Conservation (phyloP, 1,284 basidiomycete species). For the Cutaneotrichosporon sp. region DNA sequence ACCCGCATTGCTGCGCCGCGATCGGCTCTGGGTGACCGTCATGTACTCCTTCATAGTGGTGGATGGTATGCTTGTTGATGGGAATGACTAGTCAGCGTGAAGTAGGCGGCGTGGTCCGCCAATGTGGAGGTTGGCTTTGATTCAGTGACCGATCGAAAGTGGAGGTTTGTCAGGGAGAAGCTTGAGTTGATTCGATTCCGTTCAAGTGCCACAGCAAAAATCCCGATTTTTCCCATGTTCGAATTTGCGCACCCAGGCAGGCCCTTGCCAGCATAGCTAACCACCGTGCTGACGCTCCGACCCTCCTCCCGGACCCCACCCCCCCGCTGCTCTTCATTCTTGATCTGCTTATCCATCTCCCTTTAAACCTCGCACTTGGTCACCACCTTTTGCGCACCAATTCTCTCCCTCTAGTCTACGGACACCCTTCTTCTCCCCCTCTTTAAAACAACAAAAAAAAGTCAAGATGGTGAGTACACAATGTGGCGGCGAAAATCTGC, state of each 20-base stretch:
- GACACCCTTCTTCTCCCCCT: slow-evolving; percentile 15
- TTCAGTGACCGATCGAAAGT: background rate
- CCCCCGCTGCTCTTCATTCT: slow-evolving; percentile 2
- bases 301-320: background rate
- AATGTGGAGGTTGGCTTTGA: background rate
- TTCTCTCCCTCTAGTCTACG: background rate
- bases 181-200: background rate
- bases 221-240: slow-evolving; percentile 1
- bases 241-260: background rate
- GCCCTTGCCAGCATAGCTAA: background rate
- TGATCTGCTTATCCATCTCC: slow-evolving; percentile 11
- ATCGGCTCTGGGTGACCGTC: slow-evolving; percentile 43
- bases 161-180: no score
- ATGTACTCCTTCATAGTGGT: slow-evolving; percentile 23
- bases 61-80: background rate
- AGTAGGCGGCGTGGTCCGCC: background rate
- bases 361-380: slow-evolving; percentile 9
- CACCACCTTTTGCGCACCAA: slow-evolving; percentile 15
- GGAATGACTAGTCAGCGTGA: background rate
- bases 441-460: slow-evolving; percentile 25
- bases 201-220: slow-evolving; percentile 12
- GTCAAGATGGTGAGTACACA: slow-evolving; percentile 47
- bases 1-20: slow-evolving; percentile 48
- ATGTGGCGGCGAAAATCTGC: slow-evolving; percentile 4
- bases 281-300: background rate